A percentile compares a stretch with the other conserved stretches of the same genome.
Evolutionary conservation across 2,329 filamentous ascomycete species (phyloP).

Genomic region (Hypomyces perniciosus): DNA sequence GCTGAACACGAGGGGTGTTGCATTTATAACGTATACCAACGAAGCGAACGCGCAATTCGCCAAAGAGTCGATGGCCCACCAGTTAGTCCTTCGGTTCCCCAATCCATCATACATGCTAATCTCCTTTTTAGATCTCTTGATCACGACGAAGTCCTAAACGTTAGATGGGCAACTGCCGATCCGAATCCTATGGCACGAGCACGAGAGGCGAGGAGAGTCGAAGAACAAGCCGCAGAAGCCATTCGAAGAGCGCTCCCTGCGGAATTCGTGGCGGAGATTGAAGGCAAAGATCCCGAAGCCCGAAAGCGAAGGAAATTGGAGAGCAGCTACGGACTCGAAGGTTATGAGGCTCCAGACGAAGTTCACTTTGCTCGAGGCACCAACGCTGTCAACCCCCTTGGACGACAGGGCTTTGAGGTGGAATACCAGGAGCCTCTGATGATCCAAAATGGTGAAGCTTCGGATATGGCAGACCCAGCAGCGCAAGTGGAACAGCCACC

Average conservation of each 20-base stretch:
- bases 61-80: conserved; percentile 93
- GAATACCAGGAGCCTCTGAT: conserved; percentile 57
- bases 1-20: conserved; percentile 82
- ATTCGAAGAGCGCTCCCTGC: conserved; percentile 81
- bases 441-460: conserved; percentile 50
- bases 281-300: conserved; percentile 82
- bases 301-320: conserved; percentile 85
- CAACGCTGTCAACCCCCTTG: conserved; percentile 56
- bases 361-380: conserved; percentile 84
- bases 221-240: conserved; percentile 94
- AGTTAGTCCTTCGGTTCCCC: conserved; percentile 32
- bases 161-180: conserved; percentile 94
- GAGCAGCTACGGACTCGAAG: conserved; percentile 79
- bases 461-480: conserved; percentile 27
- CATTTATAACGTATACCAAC: conserved; percentile 90
- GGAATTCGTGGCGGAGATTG: conserved; percentile 87
- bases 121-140: conserved; percentile 53
- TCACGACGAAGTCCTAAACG: conserved; percentile 87
- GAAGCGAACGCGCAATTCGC: conserved; percentile 87
- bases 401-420: conserved; percentile 54
- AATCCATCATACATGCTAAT: not conserved
- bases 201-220: conserved; percentile 78
- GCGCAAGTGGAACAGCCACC: conserved; percentile 28
- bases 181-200: conserved; percentile 94
- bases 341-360: conserved; percentile 90